Evolutionary conservation across 352 stramenopile genomes (phyloP), one percentile per base, ranked within the genome.

Genomic region (Pythium phragmitis): DNA sequence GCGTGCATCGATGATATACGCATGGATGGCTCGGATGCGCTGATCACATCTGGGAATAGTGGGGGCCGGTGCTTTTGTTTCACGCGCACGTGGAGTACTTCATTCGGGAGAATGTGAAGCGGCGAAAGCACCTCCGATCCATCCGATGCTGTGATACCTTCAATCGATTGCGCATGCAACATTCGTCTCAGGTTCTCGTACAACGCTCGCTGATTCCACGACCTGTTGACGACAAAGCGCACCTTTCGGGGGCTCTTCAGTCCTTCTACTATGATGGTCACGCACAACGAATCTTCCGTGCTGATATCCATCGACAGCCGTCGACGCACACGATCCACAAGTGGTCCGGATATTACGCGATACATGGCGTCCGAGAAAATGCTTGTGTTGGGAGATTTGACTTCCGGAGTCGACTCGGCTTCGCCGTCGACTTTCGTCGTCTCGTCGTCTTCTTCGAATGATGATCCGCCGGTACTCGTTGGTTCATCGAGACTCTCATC

Each of bases 341-440:
- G 65, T 16, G 82, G 85, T 9, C 80, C 85, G 0, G 82, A 91
- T 54, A 93, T 90, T 14, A 93, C 85, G 52, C 85, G 80, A 57
- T 91, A 93, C 80, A 92, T 84, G 2, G 85, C 85, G 57, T 89
- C 82, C 7, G 85, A 91, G 67, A 93, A 91, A 41, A 90, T 91
- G 59, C 88, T 93, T 11, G 74, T 69, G 45, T 87, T 82, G 28
- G 70, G 65, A 19, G 55, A 65, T n/a, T 42, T 63, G 12, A 41
- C 66, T 12, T 19, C 28, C 19, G 54, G 17, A 39, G 52, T 34
- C 67, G 48, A 1, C 1, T 63, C 57, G 6, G 73, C 26, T 30
- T 30, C 26, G 26, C 26, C 19, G 2, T 70, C 63, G 9, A 63
- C 69, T 36, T 83, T 74, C 46, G 61, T 8, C 12, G 63, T 77